Evolutionary conservation across 1,284 basidiomycete species (phyloP).

Genomic region (Pascua sp.): DNA sequence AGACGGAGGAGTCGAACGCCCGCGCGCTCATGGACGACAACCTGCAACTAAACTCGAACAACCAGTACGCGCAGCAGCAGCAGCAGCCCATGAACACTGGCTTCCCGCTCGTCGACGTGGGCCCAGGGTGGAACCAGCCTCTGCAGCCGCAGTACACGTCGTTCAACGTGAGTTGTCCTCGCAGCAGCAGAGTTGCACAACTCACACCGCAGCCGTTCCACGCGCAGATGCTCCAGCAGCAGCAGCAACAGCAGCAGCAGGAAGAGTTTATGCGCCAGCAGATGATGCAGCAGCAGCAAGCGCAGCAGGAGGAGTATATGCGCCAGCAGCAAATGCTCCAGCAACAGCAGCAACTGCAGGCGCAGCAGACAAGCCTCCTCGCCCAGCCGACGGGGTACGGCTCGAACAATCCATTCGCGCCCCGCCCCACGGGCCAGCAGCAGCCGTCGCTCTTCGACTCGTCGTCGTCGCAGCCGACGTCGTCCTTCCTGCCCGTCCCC

Average conservation of each 20-base stretch:
- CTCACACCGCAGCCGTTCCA: conserved; percentile 48
- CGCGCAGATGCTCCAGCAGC: conserved; percentile 49
- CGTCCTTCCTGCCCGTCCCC: conserved; percentile 35
- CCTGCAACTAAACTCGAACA: conserved; percentile 56
- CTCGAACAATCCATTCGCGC: conserved; percentile 91
- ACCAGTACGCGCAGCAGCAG: conserved; percentile 40
- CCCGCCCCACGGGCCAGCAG: conserved; percentile 32
- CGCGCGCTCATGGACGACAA: conserved; percentile 80
- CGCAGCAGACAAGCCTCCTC: conserved; percentile 50
- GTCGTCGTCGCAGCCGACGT: conserved; percentile 1
- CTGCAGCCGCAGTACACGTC: conserved; percentile 62
- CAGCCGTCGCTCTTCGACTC: conserved; percentile 43
- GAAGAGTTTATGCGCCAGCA: conserved; percentile 49
- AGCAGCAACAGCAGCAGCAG: conserved; percentile 58
- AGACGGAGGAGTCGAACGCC: conserved; percentile 71
- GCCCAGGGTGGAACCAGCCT: conserved; percentile 39
- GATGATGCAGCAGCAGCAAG: conserved; percentile 49
- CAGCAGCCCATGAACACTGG: conserved; percentile 40
- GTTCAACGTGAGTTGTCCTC: conserved; percentile 44
- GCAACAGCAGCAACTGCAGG: conserved; percentile 61
- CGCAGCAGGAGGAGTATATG: conserved; percentile 48
- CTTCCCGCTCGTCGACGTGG: conserved; percentile 64
- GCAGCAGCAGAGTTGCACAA: background rate
- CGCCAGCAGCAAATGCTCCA: conserved; percentile 49
- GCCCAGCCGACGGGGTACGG: conserved; percentile 64